These are phyloP conservation scores for Lunasporangiospora selenospora DNA, from an alignment of 192 early-diverging fungal genomes.

Conservation along the genomic window DNA sequence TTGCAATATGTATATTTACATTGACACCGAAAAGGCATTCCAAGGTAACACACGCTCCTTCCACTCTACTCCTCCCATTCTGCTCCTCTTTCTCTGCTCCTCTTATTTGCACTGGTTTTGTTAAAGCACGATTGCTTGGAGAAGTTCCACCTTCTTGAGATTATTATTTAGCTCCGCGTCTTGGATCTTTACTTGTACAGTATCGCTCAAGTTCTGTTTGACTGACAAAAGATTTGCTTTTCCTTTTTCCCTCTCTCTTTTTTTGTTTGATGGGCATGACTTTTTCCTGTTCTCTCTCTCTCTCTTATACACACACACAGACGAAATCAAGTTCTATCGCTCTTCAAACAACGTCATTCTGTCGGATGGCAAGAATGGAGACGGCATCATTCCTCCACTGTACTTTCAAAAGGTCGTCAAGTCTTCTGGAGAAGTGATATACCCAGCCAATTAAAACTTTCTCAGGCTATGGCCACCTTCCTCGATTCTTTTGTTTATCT, in stretches of 20 bases:
- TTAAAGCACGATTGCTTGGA: no score
- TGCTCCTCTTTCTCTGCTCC: no score
- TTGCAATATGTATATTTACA: conserved; percentile 79
- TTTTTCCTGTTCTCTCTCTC: not conserved
- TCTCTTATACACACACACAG: conserved; percentile 42
- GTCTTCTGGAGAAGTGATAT: conserved; percentile 12
- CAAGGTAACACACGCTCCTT: conserved; percentile 60
- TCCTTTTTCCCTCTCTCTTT: not conserved
- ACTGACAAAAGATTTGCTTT: no score
- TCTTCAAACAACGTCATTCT: conserved; percentile 86
- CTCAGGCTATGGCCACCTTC: conserved; percentile 6
- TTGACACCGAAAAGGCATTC: conserved; percentile 75
- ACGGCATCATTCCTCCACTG: conserved; percentile 65
- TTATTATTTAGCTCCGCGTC: no score
- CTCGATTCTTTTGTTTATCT: not conserved
- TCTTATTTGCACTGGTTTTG: no score
- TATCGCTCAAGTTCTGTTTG: no score
- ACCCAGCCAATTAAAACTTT: not conserved
- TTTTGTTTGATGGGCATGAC: not conserved
- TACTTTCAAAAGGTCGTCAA: conserved; percentile 73
- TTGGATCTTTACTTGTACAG: no score
- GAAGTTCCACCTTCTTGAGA: no score
- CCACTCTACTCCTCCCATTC: no score
- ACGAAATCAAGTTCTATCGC: conserved; percentile 77
- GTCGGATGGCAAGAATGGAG: conserved; percentile 72